Conservation (phyloP, 129 eudicot species). For the Helianthus annuus region HanXRQr2.0-SUNRISE NC_035443.2:57177949-57178448, state of each 20-base stretch:
- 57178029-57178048: constrained; percentile 47
- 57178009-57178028: constrained; percentile 94
- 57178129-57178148: constrained; percentile 69
- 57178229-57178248: constrained; percentile 83
- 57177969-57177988: constrained; percentile 52
- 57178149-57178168: constrained; percentile 85
- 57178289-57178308: constrained; percentile 72
- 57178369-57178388: neutral
- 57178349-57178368: neutral
- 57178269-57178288: constrained; percentile 65
- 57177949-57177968: constrained; percentile 52
- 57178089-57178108: constrained; percentile 26
- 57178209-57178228: constrained; percentile 88
- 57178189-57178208: constrained; percentile 63
- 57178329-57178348: neutral
- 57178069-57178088: constrained; percentile 16
- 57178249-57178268: constrained; percentile 60
- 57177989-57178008: constrained; percentile 74
- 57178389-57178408: constrained; percentile 54
- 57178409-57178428: constrained; percentile 75
- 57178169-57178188: constrained; percentile 51
- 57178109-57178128: constrained; percentile 89
- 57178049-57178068: constrained; percentile 5
- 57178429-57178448: constrained; percentile 79
- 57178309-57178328: constrained; percentile 95